Evolutionary conservation across 106 monocot genomes (phyloP), one percentile per base, ranked within the genome.

Genomic region (Platanthera guangdongensis): DNA sequence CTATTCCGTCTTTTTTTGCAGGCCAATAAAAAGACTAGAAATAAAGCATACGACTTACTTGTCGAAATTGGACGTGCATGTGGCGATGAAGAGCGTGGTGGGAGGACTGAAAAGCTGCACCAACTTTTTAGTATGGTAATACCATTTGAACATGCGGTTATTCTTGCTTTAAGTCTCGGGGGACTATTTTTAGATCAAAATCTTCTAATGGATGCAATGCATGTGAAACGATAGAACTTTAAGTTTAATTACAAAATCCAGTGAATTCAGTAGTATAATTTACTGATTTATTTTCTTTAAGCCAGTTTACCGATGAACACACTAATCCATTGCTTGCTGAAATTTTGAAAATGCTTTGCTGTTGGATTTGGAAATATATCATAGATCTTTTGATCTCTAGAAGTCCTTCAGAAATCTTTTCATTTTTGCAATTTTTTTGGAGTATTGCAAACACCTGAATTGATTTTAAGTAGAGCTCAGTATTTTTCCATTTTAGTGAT

Each of bases 31-130:
- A 96, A 91, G 83, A 93, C 93, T 39, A 89, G 96, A 85, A 94
- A 93, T 77, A 91, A 82, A 76, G 96, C 96, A 70, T 97, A 91
- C 84, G 89, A 91, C 32, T 78, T 97, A 79, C 87, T 97, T 80
- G 93, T 97, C 57, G 80, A 93, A 84, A 87, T 97, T 73, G 96
- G 91, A 47, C 93, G 85, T 89, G 93, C 91, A 69, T 94, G 83
- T 78, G 93, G 80, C 71, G 89, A 91, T 85, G 91, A 90, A 78
- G 81, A 91, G 14, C 79, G 84, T 32, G 93, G 87, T 16, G 90
- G 82, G 25, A 89, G 80, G 60, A 85, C 81, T 51, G 91, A 89
- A 76, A 85, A 89, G 68, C 80, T 91, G 30, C 82, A 75, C 12
- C 78, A 78, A 10, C 84, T 91, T 83, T 97, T 97, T 82, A 77